Conservation (phyloP, 345 rosid species). For the Gossypium stocksii region DNA sequence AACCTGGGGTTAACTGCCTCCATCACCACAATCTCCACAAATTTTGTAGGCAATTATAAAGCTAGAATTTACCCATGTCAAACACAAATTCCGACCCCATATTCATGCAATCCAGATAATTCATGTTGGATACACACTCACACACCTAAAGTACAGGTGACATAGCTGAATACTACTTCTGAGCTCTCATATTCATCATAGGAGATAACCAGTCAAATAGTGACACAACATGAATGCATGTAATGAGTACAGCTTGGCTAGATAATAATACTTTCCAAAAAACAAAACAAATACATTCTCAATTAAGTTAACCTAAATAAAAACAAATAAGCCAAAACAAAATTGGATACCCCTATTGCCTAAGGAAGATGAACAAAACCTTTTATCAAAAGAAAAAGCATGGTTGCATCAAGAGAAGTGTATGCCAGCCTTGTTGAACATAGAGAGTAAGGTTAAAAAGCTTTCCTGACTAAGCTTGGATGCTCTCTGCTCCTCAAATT, state of each 20-base stretch:
- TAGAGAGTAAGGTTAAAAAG: conserved; percentile 72
- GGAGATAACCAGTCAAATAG: neutral
- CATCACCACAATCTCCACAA: conserved; percentile 28
- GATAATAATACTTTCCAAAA: neutral
- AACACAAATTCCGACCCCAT: no score
- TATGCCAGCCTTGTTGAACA: conserved; percentile 14
- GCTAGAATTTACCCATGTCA: neutral
- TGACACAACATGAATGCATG: neutral
- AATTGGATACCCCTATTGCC: neutral
- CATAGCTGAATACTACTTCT: neutral
- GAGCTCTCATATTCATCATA: neutral
- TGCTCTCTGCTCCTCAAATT: conserved; percentile 69
- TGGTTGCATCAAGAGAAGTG: neutral
- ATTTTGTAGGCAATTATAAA: neutral
- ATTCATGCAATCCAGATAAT: no score
- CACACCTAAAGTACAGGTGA: neutral
- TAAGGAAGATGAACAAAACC: neutral
- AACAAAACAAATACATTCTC: neutral
- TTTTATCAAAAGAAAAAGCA: neutral
- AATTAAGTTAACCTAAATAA: no score
- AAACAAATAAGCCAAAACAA: neutral
- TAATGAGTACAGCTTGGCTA: neutral
- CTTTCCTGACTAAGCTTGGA: conserved; percentile 74
- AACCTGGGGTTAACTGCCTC: conserved; percentile 41
- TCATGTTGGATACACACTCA: neutral